Evolutionary conservation across 2,329 filamentous ascomycete species (phyloP), one percentile per base, ranked within the genome.

Genomic region (Fusarium sp.): DNA sequence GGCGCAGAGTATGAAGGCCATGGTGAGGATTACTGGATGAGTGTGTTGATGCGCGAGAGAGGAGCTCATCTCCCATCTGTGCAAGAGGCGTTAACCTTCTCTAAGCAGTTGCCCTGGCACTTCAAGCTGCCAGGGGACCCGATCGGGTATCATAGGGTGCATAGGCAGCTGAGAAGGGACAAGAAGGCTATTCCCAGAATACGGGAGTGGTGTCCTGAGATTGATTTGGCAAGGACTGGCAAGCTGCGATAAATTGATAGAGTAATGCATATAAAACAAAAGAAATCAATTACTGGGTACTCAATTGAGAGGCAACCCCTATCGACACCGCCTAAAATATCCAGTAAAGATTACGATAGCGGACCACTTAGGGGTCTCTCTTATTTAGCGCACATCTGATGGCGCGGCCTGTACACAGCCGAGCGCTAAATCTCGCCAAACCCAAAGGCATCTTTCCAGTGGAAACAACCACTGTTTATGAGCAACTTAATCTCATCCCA

Each of bases 11-110:
- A 60, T n/a, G 15, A 25, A 45, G 44, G 50, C 17, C 56, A 60
- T 20, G 56, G 56, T 13, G 56, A 60, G 22, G 56, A 60, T 49
- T 35, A 41, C 35, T 60, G 56, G 56, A 55, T 60, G 50, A 60
- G 56, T 14, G 52, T 60, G 33, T 1, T 60, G 44, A 60, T 60
- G 56, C 56, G 50, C 27, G 50, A 46, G 33, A 25, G 49, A 37
- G 56, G 35, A 10, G 56, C 56, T n/a, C 56, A 49, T 60, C 35
- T 60, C 7, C 56, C 56, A 3, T 49, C 56, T 2, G 46, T 60
- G 6, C 0, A 54, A 8, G 56, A 60, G 50, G 56, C 56, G 22
- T 35, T 60, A 7, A 27, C 27, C 9, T 60, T 60, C 41, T 54
- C 56, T 4, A 60, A 55, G n/a, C 49, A 60, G n/a, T 45, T 60